Evolutionary conservation across 2,329 filamentous ascomycete genomes (phyloP).

Genomic region (Phialophora tarda): DNA sequence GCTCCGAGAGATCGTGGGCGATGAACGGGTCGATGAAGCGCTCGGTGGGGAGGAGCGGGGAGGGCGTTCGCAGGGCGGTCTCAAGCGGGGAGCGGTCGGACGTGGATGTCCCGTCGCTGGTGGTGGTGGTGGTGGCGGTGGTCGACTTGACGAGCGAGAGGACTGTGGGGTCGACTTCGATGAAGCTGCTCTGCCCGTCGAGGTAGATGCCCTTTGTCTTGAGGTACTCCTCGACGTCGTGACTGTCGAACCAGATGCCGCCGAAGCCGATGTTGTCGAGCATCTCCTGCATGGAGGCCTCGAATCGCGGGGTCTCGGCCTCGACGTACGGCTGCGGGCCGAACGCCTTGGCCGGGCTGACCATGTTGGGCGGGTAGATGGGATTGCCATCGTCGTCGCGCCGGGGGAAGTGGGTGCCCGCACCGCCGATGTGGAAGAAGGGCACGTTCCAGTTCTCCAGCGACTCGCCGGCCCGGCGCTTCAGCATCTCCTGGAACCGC

Average conservation of each 20-base stretch:
- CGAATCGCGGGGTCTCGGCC: constrained; percentile 39
- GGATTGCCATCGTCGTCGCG: constrained; percentile 48
- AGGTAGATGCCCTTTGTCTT: constrained; percentile 49
- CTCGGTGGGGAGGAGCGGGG: constrained; percentile 16
- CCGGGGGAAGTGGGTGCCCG: constrained; percentile 67
- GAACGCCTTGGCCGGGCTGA: constrained; percentile 32
- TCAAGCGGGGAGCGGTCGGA: constrained; percentile 23
- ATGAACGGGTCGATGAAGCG: constrained; percentile 20
- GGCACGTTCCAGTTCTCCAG: constrained; percentile 66
- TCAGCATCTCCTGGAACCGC: constrained; percentile 49
- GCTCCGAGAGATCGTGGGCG: constrained; percentile 20
- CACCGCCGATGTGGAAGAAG: constrained; percentile 69
- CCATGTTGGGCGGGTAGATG: constrained; percentile 44
- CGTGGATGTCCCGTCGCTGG: constrained; percentile 19
- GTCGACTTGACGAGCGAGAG: constrained; percentile 18
- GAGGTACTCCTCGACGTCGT: constrained; percentile 78
- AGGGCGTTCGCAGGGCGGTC: constrained; percentile 24
- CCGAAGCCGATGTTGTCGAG: constrained; percentile 64
- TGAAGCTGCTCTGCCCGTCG: constrained; percentile 42
- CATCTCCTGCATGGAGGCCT: constrained; percentile 41
- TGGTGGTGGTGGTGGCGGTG: neutral
- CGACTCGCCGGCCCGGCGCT: constrained; percentile 51
- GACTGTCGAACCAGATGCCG: constrained; percentile 76
- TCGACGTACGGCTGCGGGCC: constrained; percentile 35
- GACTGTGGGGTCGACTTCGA: constrained; percentile 36